Base-by-base conservation (phyloP, 176 grass and related monocot genomes). In the Phyllostachys edulis region DNA sequence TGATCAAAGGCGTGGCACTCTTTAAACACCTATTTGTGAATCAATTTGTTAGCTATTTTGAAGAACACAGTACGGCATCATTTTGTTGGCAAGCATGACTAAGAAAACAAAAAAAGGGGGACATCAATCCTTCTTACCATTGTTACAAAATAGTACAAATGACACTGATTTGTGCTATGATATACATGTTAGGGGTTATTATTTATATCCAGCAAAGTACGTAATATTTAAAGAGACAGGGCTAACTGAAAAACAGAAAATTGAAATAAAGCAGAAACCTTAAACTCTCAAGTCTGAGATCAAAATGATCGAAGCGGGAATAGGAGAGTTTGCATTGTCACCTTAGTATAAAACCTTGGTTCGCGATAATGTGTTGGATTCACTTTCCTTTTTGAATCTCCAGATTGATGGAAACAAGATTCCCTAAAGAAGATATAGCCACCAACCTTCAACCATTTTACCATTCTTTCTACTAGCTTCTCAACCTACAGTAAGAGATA, bases 341-440 rank as follows among this genome's bases (percentile, higher is more conserved):
- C 96, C 96, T 96, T 99, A 77, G 91, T 99, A 75, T 99, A 99
- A 75, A 89, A 96, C 71, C 93, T 93, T 54, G 93, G 93, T 76
- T 99, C 93, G 42, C 96, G 84, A 79, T 99, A 99, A 71, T 99
- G 96, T 75, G 93, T 99, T 7, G 96, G 96, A 78, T 99, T 99
- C 41, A 92, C 86, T 91, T 99, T 99, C 84, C 96, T 93, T 86
- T 99, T 99, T 29, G 93, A 94, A 83, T 99, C 96, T 63, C 93
- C 93, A 68, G 96, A 99, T 85, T 99, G 96, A 80, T 99, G 96
- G 90, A 99, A 99, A 46, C 96, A 99, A 34, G 96, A 99, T 87
- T 99, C 96, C 91, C 96, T 96, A 72, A 99, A 99, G 88, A 99
- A 99, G 63, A 99, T 87, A 83, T 85, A 73, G 15, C 96, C 96